Evolutionary conservation across 2,329 filamentous ascomycete species (phyloP).

Genomic region (Venturia effusa): DNA sequence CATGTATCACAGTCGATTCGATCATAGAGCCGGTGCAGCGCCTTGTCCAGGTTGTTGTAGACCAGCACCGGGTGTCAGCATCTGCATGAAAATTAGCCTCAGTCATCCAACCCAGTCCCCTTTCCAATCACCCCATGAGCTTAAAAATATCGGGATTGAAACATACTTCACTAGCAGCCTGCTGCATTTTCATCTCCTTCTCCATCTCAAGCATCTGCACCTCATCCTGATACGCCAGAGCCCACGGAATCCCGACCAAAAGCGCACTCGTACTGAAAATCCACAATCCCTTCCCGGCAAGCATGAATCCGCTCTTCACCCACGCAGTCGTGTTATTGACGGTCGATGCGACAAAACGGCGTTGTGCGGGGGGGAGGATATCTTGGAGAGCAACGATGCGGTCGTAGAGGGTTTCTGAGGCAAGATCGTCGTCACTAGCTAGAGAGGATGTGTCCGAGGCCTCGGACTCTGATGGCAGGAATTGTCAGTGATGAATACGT

Average conservation of each 20-base stretch:
- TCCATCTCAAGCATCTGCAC: slow-evolving; percentile 97
- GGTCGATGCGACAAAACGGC: slow-evolving; percentile 29
- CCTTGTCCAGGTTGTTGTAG: slow-evolving; percentile 1
- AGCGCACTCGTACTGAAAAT: slow-evolving; percentile 82
- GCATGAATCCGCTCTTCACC: slow-evolving; percentile 50
- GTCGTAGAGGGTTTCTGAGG: slow-evolving; percentile 32
- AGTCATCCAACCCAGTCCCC: background rate
- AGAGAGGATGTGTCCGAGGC: slow-evolving; percentile 67
- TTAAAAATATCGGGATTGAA: background rate
- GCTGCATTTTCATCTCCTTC: slow-evolving; percentile 91
- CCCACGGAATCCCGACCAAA: slow-evolving; percentile 85
- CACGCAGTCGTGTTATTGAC: slow-evolving; percentile 43
- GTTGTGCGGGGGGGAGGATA: slow-evolving; percentile 33
- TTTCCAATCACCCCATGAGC: background rate
- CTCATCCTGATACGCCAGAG: slow-evolving; percentile 86
- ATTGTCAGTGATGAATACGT: background rate
- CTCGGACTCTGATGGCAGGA: slow-evolving; percentile 52
- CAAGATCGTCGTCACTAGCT: slow-evolving; percentile 31
- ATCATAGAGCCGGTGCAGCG: background rate
- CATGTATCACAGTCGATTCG: background rate
- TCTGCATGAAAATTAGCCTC: background rate
- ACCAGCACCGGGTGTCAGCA: slow-evolving; percentile 3
- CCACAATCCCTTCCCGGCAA: slow-evolving; percentile 83
- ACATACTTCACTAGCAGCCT: slow-evolving; percentile 70
- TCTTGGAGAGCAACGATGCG: slow-evolving; percentile 33